phyloP scores from a whole-genome alignment of 2,329 filamentous ascomycete genomes.

The Ophiostoma perfectum region DNA sequence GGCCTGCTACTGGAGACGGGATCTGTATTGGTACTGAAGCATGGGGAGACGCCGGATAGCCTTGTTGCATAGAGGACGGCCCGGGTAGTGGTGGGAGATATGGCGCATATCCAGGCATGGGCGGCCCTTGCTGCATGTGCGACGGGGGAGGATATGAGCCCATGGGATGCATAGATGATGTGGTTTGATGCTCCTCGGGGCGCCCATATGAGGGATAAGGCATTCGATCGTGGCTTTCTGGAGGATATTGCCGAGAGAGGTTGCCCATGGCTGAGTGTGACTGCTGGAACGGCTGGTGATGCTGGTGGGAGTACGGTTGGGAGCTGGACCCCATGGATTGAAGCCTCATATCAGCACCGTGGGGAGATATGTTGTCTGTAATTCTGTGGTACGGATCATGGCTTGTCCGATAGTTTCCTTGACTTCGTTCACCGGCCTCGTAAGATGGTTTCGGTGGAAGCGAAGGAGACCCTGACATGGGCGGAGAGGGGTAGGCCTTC shows the following conservation, averaged over 20 bases:
- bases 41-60: conserved; percentile 26
- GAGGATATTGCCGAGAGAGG: conserved; percentile 34
- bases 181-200: conserved; percentile 31
- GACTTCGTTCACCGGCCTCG: conserved; percentile 52
- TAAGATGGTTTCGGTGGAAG: conserved; percentile 54
- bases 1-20: conserved; percentile 39
- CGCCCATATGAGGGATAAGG: conserved; percentile 37
- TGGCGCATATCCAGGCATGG: conserved; percentile 31
- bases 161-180: conserved; percentile 27
- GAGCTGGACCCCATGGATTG: conserved; percentile 23
- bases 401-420: conserved; percentile 42
- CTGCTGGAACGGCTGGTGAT: conserved; percentile 12
- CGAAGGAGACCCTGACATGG: conserved; percentile 66
- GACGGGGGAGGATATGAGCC: conserved; percentile 31
- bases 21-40: conserved; percentile 40
- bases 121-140: conserved; percentile 28
- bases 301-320: conserved; percentile 15
- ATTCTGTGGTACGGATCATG: conserved; percentile 49
- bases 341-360: conserved; percentile 35
- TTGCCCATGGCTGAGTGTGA: conserved; percentile 10
- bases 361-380: conserved; percentile 31
- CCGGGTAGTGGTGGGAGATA: conserved; percentile 29
- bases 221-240: conserved; percentile 38
- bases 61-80: conserved; percentile 24
- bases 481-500: conserved; percentile 64